Base-by-base conservation (phyloP, 2,329 filamentous ascomycete species). In the Beauveria brongniartii region DNA sequence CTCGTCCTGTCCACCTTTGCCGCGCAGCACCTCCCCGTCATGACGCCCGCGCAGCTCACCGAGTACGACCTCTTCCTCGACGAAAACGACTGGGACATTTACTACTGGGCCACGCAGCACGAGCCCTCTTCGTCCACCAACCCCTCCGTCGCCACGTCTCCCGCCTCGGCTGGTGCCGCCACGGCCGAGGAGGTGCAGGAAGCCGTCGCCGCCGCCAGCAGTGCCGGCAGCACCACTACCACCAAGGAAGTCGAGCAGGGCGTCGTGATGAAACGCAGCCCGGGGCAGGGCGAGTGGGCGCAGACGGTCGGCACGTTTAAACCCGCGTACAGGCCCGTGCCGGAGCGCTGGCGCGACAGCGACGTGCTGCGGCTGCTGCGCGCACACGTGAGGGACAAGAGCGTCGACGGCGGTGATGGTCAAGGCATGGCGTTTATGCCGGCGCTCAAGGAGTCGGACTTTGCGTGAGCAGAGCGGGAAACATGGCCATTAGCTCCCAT, bases 11-110 rank as follows among this genome's bases (percentile, higher is more conserved):
- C 91, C 63, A 99, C 94, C 66, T 99, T 99, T 73, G 94, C 94
- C 65, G 85, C 93, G 66, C 79, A 81, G 59, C 82, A 95, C 75
- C 86, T 99, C 24, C 78, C 81, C 48, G 78, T 77, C 63, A 96
- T 99, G 90, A 84, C 83, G 1, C 74, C 79, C 6, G 75, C 80
- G 55, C 89, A 95, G 71, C 86, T 97, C 67, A 76, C 83, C 68
- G 85, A 96, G 75, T 97, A 94, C 78, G 93, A 97, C 73, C 79
- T 82, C 30, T 95, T 99, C 79, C 86, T 99, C 61, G 94, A 99
- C 75, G 94, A 99, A 78, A 99, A 99, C 75, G 94, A 99, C 78
- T 99, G 94, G 94, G 94, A 99, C 73, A 97, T 99, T 64, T 99
- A 99, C 81, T 99, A 99, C 82, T 99, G 94, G 94, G 91, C 90